phyloP scores from a whole-genome alignment of 164 flowering plant species.

The Sextonia rubra region DNA sequence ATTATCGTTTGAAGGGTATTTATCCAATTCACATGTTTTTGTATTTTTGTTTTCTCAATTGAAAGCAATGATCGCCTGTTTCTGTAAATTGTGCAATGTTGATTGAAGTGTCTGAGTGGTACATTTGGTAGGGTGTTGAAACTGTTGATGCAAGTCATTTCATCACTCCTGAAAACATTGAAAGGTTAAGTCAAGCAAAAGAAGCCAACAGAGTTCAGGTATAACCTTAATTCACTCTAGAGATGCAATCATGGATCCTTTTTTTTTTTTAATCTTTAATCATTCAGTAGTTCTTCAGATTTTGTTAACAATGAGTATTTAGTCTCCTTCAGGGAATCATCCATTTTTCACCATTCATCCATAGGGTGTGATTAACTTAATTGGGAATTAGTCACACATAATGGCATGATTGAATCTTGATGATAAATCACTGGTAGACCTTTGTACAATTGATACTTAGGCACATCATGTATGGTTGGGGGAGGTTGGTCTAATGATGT shows the following conservation, averaged over 20 bases:
- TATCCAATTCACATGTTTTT: no score
- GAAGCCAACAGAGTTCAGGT: conserved; percentile 92
- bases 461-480: no score
- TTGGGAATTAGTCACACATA: no score
- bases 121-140: conserved; percentile 63
- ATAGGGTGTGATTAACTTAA: no score
- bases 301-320: neutral
- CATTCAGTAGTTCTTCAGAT: neutral
- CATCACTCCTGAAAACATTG: conserved; percentile 72
- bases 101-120: conserved; percentile 2
- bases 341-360: no score
- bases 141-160: conserved; percentile 65
- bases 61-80: neutral
- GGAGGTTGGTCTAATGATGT: no score
- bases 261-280: no score
- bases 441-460: no score
- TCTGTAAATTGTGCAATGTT: neutral
- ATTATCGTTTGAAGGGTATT: no score
- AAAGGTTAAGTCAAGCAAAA: conserved; percentile 82
- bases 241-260: neutral
- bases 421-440: no score
- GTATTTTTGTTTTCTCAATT: conserved; percentile 1
- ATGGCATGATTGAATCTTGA: no score
- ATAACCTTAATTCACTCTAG: neutral
- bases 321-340: neutral